Base-by-base conservation (phyloP, 139 green algal genomes). In the Closterium sp. region DNA sequence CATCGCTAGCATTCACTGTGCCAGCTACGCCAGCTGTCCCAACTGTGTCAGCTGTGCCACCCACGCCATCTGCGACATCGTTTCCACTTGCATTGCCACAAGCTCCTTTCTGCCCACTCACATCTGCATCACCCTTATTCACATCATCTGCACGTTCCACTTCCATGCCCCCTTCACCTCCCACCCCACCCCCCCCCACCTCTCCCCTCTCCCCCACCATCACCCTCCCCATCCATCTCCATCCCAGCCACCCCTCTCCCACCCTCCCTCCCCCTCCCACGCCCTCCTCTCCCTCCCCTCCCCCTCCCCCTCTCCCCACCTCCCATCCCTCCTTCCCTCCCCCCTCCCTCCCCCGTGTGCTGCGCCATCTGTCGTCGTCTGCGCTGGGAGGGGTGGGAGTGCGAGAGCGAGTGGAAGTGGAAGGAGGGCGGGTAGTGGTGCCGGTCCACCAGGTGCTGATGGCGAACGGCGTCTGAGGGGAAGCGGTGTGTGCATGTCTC, bases 391-490 rank as follows among this genome's bases (percentile, higher is more conserved):
- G 86, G 86, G 31, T 89, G 86, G 86, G 31, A 85, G 19, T 38
- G 31, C 13, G 31, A 85, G 86, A 38, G 31, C 62, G 62, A 79
- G 45, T 90, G 38, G 89, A 92, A 92, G 31, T 27, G 27, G 38
- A 92, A 92, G 70, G 85, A 84, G 28, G 28, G 31, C 86, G 91
- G 31, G 29, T 85, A 93, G 86, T 27, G 21, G 87, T 93, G 91
- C 17, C 42, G 38, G n/a, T 91, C 91, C 27, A 86, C 30, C 50
- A 93, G 85, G 87, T 93, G 91, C 86, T 91, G 91, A 13, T 91
- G 85, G 9, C 91, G 85, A 27, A 86, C 91, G 21, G 85, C 86
- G 28, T 86, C 91, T 0, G 85, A 84, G 28, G 28, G n/a, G 91
- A 93, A 93, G 27, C 30, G 29, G 24, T 24, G 21, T 2, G 21